These are phyloP conservation scores for Beauveria caledonica DNA, from an alignment of 2,329 filamentous ascomycete species.

Conservation along the genomic window DNA sequence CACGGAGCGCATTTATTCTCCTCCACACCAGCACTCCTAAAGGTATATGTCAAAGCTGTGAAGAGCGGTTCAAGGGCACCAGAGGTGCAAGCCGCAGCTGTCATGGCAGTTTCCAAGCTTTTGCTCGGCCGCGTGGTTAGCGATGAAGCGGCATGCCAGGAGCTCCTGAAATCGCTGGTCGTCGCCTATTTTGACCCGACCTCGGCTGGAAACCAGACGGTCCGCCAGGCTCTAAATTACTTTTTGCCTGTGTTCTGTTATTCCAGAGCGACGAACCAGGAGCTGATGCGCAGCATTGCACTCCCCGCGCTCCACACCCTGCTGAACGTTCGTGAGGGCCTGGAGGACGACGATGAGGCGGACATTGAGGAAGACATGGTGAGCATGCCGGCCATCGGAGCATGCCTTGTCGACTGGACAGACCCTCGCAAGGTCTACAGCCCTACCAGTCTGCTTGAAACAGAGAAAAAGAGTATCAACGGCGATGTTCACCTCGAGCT, in stretches of 20 bases:
- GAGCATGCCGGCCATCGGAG: constrained; percentile 66
- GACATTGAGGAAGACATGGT: constrained; percentile 74
- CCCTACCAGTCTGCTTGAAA: constrained; percentile 41
- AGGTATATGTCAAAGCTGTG: constrained; percentile 77
- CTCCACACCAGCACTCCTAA: constrained; percentile 61
- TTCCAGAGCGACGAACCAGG: constrained; percentile 72
- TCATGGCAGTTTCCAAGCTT: constrained; percentile 75
- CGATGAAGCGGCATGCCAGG: constrained; percentile 55
- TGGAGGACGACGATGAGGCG: constrained; percentile 68
- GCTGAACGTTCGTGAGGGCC: constrained; percentile 60
- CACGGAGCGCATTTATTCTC: constrained; percentile 73
- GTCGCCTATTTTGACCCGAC: constrained; percentile 85
- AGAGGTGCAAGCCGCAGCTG: constrained; percentile 73
- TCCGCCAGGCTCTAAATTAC: constrained; percentile 83
- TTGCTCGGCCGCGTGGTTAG: constrained; percentile 73
- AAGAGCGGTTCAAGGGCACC: constrained; percentile 61
- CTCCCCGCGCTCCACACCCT: constrained; percentile 69
- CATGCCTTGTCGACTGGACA: constrained; percentile 88
- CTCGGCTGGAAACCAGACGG: constrained; percentile 68
- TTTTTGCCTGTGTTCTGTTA: constrained; percentile 94
- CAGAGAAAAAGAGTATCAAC: constrained; percentile 56
- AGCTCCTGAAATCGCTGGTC: constrained; percentile 77
- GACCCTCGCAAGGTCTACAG: constrained; percentile 73
- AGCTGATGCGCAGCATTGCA: constrained; percentile 67
- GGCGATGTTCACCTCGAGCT: constrained; percentile 76